phyloP scores from a whole-genome alignment of 169 alveolate genomes.

The Plasmodium blacklocki region DNA sequence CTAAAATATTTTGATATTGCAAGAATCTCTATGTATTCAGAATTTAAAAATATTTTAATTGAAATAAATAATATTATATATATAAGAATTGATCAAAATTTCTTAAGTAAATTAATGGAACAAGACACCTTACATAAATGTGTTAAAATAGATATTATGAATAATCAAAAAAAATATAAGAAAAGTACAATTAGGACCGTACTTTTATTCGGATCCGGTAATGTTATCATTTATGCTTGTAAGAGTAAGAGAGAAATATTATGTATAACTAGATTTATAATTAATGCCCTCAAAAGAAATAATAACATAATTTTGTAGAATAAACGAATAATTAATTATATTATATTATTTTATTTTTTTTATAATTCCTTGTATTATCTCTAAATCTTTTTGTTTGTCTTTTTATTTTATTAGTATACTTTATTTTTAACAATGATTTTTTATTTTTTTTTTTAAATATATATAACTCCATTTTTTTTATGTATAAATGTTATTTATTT shows the following conservation, averaged over 20 bases:
- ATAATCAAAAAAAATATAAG: neutral
- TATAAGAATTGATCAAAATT: constrained; percentile 53
- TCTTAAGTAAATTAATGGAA: constrained; percentile 52
- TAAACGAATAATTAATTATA: too few species aligned
- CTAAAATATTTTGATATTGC: constrained; percentile 47
- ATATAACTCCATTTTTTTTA: too few species aligned
- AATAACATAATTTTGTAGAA: neutral
- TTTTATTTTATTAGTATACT: too few species aligned
- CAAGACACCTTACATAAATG: constrained; percentile 16
- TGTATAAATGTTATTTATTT: too few species aligned
- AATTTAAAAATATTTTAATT: constrained; percentile 59
- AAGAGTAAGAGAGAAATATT: constrained; percentile 27
- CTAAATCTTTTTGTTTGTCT: too few species aligned
- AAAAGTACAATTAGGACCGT: constrained; percentile 36
- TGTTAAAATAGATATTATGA: constrained; percentile 14
- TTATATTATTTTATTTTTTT: too few species aligned
- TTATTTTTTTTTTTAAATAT: too few species aligned
- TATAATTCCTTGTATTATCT: too few species aligned
- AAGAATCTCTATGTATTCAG: constrained; percentile 33
- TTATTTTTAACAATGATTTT: too few species aligned
- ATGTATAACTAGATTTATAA: constrained; percentile 40
- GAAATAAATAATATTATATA: constrained; percentile 67
- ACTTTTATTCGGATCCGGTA: constrained; percentile 42
- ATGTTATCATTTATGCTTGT: constrained; percentile 59
- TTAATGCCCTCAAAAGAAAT: constrained; percentile 29